Evolutionary conservation across 2,329 filamentous ascomycete genomes (phyloP).

Genomic region (Penicillium hordei): DNA sequence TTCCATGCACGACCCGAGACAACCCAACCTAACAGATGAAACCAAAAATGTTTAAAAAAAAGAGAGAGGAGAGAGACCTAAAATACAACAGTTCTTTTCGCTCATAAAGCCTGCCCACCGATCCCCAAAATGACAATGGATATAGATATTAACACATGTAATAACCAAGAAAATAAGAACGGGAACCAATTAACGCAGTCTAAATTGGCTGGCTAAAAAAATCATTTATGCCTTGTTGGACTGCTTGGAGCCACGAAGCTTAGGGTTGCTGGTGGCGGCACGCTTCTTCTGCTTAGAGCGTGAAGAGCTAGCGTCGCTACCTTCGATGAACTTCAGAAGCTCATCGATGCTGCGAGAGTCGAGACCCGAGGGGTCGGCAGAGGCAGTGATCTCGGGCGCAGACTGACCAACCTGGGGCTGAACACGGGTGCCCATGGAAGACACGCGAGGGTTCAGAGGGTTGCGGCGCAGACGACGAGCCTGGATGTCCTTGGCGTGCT

Average conservation of each 20-base stretch:
- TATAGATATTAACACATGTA: slow-evolving; percentile 29
- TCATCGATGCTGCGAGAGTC: slow-evolving; percentile 89
- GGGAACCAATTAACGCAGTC: slow-evolving; percentile 9
- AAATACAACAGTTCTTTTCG: slow-evolving; percentile 28
- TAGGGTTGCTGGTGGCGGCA: slow-evolving; percentile 44
- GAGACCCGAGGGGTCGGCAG: slow-evolving; percentile 47
- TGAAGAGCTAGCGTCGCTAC: slow-evolving; percentile 48
- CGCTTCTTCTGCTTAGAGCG: slow-evolving; percentile 48
- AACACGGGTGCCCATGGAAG: slow-evolving; percentile 56
- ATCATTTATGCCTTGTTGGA: slow-evolving; percentile 33
- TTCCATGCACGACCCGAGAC: slow-evolving; percentile 34
- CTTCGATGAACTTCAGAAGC: slow-evolving; percentile 91
- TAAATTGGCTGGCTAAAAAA: slow-evolving; percentile 12
- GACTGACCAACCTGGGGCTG: slow-evolving; percentile 64
- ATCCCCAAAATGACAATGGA: slow-evolving; percentile 26
- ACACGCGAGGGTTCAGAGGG: slow-evolving; percentile 62
- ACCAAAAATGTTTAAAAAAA: slow-evolving; percentile 17
- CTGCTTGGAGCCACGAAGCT: slow-evolving; percentile 46
- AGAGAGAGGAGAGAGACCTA: slow-evolving; percentile 42
- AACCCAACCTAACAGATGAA: slow-evolving; percentile 25
- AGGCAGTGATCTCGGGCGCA: slow-evolving; percentile 49
- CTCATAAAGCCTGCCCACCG: slow-evolving; percentile 31
- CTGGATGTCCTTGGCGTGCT: slow-evolving; percentile 85
- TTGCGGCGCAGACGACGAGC: slow-evolving; percentile 71
- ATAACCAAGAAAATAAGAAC: slow-evolving; percentile 26